Base-by-base conservation (phyloP, 2,329 filamentous ascomycete genomes). In the Escovopsis sp. region DNA sequence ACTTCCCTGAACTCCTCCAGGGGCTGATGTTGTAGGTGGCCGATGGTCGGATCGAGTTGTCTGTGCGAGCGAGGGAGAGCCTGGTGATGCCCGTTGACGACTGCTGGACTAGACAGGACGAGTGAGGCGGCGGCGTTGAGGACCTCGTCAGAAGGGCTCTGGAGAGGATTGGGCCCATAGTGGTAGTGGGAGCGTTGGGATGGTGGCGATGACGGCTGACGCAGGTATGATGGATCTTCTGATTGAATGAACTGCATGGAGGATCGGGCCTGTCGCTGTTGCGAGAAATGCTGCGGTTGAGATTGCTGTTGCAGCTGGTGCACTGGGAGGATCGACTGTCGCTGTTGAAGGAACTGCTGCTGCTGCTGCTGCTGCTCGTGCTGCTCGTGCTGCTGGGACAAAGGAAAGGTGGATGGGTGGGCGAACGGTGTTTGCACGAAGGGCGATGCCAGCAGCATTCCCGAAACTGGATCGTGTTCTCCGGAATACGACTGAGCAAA, bases 71-170 rank as follows among this genome's bases (percentile, higher is more conserved):
- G 27, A 11, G 27, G 27, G 27, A 30, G 27, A 11, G 27, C 8
- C 11, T 30, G 27, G 27, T 30, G 27, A 7, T 30, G 27, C 27
- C 27, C 27, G 27, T 11, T 30, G 5, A 30, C 11, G 27, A 11
- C 27, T 30, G 27, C 39, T 10, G 61, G 52, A 8, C 60, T 63
- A 46, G 70, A 70, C 40, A 70, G 66, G 10, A 73, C 47, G 11
- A 72, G 49, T 6, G 66, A 72, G 8, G 75, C 72, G 5, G 74
- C 76, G 32, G 70, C 73, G 36, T 54, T 59, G 37, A 79, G 59
- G 6, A 80, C 70, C 48, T 81, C 76, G 14, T 68, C 63, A 3
- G 71, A 63, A 10, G 62, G 55, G n/a, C 57, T 55, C 42, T 48
- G 46, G 27, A 30, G 27, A 11, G 27, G 27, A 11, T 30, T 30